Base-by-base conservation (phyloP, 2,329 filamentous ascomycete species). In the Xylaria sp. region DNA sequence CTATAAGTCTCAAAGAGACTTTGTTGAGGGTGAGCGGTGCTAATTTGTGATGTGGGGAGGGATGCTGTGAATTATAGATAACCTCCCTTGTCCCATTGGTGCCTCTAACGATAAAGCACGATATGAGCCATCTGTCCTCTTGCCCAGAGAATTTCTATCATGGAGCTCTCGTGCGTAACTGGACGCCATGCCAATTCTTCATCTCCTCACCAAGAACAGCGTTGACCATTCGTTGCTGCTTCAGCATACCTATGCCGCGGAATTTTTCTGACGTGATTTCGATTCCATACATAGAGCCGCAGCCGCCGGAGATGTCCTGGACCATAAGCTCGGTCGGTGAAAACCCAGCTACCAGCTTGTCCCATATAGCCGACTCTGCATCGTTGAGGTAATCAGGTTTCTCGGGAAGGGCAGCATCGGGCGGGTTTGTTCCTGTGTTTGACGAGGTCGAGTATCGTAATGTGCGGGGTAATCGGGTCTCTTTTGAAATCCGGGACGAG, bases 231-330 rank as follows among this genome's bases (percentile, higher is more conserved):
- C 92, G 86, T 81, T 96, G 93, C 83, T 96, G 93, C 85, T 93
- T 93, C 69, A 97, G 87, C 79, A 94, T 89, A 59, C 84, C 86
- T 74, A 89, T 79, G 56, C 92, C 93, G 63, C 86, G 85, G 81
- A 97, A 97, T 75, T 85, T 86, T 56, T 89, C 85, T 8, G 91
- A 92, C 57, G 89, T 86, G 72, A 96, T 90, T 75, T 94, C 91
- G 73, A 97, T 91, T 65, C 90, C 91, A 82, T 96, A 96, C 93
- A 96, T 96, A 77, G 90, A 92, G 10, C 93, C 93, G 81, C 93
- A 97, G 36, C 93, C 93, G 67, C 93, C 93, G 28, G 91, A 93
- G 61, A 96, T 89, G 81, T 97, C 93, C 79, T 91, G 90, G 10
- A 96, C 92, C 79, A 89, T 80, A 31, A 90, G 80, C 67, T 85